These are phyloP conservation scores for Somion occarium DNA, from an alignment of 1,284 basidiomycete species.

Conservation along the genomic window DNA sequence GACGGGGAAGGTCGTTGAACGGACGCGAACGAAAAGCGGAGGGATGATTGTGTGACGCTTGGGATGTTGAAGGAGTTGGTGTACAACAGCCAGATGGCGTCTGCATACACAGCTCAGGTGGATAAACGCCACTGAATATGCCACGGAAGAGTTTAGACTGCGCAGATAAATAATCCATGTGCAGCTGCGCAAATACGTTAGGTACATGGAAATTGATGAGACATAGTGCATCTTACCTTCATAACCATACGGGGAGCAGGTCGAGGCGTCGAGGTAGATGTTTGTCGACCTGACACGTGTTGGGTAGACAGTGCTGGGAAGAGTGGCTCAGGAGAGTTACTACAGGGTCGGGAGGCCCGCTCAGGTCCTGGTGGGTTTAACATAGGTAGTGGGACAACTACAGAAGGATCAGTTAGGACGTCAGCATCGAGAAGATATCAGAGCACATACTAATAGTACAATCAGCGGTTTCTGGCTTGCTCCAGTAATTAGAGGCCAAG, in stretches of 20 bases:
- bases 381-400: slow-evolving; percentile 29
- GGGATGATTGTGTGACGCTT: slow-evolving; percentile 9
- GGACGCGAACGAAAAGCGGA: slow-evolving; percentile 22
- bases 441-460: slow-evolving; percentile 61
- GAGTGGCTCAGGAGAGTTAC: slow-evolving; percentile 13
- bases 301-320: too few species aligned
- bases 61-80: slow-evolving; percentile 15
- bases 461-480: slow-evolving; percentile 66
- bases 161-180: slow-evolving; percentile 68
- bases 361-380: slow-evolving; percentile 12
- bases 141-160: slow-evolving; percentile 66
- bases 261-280: slow-evolving; percentile 43
- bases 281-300: slow-evolving; percentile 37
- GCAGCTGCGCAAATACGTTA: slow-evolving; percentile 42
- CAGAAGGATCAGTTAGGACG: not conserved
- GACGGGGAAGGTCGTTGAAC: slow-evolving; percentile 49
- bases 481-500: slow-evolving; percentile 65
- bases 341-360: slow-evolving; percentile 13
- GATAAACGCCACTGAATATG: slow-evolving; percentile 60
- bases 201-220: not conserved
- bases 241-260: slow-evolving; percentile 52
- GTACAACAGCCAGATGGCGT: slow-evolving; percentile 21
- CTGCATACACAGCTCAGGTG: slow-evolving; percentile 48
- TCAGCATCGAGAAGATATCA: not conserved
- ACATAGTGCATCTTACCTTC: slow-evolving; percentile 39